A percentile compares a stretch with the other conserved stretches of the same genome.
Conservation (phyloP, 164 flowering plant species). For the Nymphaea thermarum region DNA sequence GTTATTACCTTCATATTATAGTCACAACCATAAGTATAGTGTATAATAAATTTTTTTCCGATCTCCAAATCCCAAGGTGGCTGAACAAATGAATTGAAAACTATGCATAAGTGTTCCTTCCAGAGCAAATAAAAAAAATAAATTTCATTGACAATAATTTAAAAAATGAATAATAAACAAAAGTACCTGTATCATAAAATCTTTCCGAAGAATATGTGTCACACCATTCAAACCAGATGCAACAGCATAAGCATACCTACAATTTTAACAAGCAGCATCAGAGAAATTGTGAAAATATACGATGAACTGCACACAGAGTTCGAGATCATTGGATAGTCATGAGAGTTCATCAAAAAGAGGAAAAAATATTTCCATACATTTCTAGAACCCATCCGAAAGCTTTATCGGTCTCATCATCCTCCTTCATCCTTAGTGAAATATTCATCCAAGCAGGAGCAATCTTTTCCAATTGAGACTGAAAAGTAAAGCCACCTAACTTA, state of each 20-base stretch:
- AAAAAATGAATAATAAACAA: background rate
- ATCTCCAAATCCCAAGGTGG: slow-evolving; percentile 82
- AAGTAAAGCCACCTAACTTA: background rate
- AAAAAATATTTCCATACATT: slow-evolving; percentile 44
- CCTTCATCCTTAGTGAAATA: slow-evolving; percentile 80
- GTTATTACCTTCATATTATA: slow-evolving; percentile 59
- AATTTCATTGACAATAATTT: too few species aligned
- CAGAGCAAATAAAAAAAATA: background rate
- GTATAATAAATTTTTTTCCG: slow-evolving; percentile 60
- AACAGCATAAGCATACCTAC: slow-evolving; percentile 60
- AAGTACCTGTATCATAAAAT: slow-evolving; percentile 85
- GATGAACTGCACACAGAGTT: background rate
- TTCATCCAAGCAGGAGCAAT: slow-evolving; percentile 99
- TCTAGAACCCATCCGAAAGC: slow-evolving; percentile 97
- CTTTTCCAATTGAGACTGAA: slow-evolving; percentile 53
- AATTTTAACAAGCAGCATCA: background rate
- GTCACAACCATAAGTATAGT: slow-evolving; percentile 90
- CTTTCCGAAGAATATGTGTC: slow-evolving; percentile 75
- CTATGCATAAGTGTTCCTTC: background rate
- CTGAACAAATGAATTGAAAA: slow-evolving; percentile 24
- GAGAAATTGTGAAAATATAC: background rate
- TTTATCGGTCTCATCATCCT: slow-evolving; percentile 79
- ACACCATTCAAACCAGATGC: slow-evolving; percentile 96
- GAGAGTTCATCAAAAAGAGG: background rate
- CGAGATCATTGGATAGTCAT: background rate